A percentile compares a stretch with the other conserved stretches of the same genome.
These are phyloP conservation scores for Holtermanniella nyarrowii DNA, from an alignment of 768 basidiomycete genomes.

Conservation along the genomic window DNA sequence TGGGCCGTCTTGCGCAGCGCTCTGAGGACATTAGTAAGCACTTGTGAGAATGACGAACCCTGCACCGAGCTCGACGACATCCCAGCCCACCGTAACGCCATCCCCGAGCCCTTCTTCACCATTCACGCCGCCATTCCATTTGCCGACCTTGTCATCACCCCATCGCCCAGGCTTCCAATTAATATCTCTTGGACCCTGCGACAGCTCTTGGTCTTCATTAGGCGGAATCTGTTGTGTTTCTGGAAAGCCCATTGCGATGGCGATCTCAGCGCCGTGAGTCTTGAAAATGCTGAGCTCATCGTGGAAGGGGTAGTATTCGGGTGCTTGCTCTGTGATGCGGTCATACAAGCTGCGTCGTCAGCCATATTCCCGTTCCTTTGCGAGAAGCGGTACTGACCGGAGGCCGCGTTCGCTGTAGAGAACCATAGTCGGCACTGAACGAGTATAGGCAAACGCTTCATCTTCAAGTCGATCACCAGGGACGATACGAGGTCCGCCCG, in stretches of 20 bases:
- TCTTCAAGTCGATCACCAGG: slow-evolving; percentile 24
- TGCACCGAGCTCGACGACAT: slow-evolving; percentile 83
- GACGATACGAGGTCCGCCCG: slow-evolving; percentile 14
- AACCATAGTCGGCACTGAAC: slow-evolving; percentile 66
- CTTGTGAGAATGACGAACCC: slow-evolving; percentile 55
- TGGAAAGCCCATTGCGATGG: slow-evolving; percentile 55
- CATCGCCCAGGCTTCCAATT: slow-evolving; percentile 32
- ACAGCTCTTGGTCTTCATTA: slow-evolving; percentile 13
- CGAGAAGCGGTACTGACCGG: slow-evolving; percentile 36
- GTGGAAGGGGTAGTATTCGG: slow-evolving; percentile 70
- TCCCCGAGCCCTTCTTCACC: slow-evolving; percentile 35
- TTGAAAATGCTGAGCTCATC: slow-evolving; percentile 81
- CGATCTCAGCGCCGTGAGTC: slow-evolving; percentile 62
- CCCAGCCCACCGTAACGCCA: slow-evolving; percentile 28
- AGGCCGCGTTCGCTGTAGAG: slow-evolving; percentile 81
- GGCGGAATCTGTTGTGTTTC: slow-evolving; percentile 24
- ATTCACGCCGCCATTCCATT: slow-evolving; percentile 45
- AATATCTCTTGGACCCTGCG: background rate
- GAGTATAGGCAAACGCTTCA: slow-evolving; percentile 42
- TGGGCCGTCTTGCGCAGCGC: slow-evolving; percentile 81
- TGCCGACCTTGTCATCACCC: slow-evolving; percentile 44
- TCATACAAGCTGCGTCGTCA: slow-evolving; percentile 42
- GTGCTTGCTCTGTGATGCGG: slow-evolving; percentile 35
- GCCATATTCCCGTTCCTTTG: slow-evolving; percentile 69
- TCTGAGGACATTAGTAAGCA: slow-evolving; percentile 42